Percentiles rank a stretch among this genome's conserved stretches.
phyloP scores from a whole-genome alignment of 78 protist genomes.

The Dictyostelium firmibasis region DNA sequence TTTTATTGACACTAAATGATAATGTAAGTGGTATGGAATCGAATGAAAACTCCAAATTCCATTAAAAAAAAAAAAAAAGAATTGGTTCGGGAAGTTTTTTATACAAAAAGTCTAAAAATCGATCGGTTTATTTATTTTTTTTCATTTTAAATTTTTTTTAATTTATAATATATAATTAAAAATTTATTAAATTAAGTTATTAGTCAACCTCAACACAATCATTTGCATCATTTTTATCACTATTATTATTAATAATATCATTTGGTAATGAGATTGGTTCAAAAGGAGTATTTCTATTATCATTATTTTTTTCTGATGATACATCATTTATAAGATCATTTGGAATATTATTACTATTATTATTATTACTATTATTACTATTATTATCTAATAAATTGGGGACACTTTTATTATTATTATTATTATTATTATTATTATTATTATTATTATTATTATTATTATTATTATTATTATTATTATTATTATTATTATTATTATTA shows the following conservation, averaged over 20 bases:
- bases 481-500: background rate
- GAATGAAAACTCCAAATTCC: too few relatives aligned
- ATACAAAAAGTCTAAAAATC: too few relatives aligned
- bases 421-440: too few relatives aligned
- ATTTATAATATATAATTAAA: background rate
- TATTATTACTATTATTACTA: too few relatives aligned
- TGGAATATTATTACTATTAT: background rate
- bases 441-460: background rate
- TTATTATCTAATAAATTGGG: too few relatives aligned
- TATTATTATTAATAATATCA: background rate
- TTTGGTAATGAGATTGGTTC: background rate
- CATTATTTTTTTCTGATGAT: background rate
- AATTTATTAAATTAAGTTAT: background rate
- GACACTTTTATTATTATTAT: too few relatives aligned
- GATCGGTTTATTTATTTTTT: background rate
- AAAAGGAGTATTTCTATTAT: background rate
- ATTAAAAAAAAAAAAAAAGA: too few relatives aligned
- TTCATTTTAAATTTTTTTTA: background rate
- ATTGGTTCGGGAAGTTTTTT: too few relatives aligned
- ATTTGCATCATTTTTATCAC: background rate
- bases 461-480: background rate
- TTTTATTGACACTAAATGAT: too few relatives aligned
- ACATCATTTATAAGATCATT: background rate
- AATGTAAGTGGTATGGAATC: too few relatives aligned
- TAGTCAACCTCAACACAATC: background rate